A percentile compares a stretch with the other conserved stretches of the same genome.
These are phyloP conservation scores for Lipomyces starkeyi DNA, from an alignment of 805 yeast genomes.

Conservation along the genomic window DNA sequence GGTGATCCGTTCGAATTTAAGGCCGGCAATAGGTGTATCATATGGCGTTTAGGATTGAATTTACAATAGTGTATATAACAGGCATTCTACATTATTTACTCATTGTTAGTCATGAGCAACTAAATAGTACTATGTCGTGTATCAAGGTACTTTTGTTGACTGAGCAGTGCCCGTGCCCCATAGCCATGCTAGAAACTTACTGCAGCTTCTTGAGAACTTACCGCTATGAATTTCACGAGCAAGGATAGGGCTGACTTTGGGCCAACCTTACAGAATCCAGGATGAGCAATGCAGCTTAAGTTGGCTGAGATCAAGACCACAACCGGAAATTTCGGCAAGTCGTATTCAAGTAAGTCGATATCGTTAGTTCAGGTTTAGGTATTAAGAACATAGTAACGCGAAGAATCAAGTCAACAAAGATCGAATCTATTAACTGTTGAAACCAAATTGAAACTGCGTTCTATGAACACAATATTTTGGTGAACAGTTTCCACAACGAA, in stretches of 20 bases:
- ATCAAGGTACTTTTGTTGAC: background rate
- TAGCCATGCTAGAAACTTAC: too few species aligned
- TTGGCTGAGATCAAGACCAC: too few species aligned
- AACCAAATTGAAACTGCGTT: background rate
- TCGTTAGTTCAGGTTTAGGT: background rate
- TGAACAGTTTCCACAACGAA: background rate
- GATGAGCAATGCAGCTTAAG: too few species aligned
- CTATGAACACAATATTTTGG: background rate
- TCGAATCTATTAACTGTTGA: background rate
- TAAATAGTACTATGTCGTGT: background rate
- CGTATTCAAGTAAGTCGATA: background rate
- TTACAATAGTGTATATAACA: background rate
- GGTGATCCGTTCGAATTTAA: constrained; percentile 14
- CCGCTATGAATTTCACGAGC: too few species aligned
- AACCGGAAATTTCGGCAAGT: too few species aligned
- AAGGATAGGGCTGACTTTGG: too few species aligned
- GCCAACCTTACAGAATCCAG: too few species aligned
- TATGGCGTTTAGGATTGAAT: background rate
- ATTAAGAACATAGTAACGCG: too few species aligned
- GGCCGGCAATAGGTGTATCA: too few species aligned
- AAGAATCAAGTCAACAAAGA: background rate
- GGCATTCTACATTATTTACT: background rate
- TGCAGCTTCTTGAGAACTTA: too few species aligned
- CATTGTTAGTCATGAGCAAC: background rate
- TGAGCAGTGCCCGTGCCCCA: too few species aligned